Base-by-base conservation (phyloP, 768 basidiomycete species). In the Tylopilus balloui region DNA sequence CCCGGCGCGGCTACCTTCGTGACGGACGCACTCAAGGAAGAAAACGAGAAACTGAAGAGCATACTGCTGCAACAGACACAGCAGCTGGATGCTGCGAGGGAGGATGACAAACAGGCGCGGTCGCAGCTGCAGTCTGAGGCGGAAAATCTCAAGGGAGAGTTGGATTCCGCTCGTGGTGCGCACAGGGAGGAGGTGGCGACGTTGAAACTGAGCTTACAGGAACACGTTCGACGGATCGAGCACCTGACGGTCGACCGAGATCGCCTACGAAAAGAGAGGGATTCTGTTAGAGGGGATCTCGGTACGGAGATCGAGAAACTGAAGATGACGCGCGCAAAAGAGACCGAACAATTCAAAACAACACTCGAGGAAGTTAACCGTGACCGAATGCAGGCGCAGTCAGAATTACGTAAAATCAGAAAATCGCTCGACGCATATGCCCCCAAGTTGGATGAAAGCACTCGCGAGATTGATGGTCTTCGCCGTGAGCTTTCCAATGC, bases 331-430 rank as follows among this genome's bases (percentile, higher is more conserved):
- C 43, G 55, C 13, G 42, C 51, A 13, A 56, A 52, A 28, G 56
- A 65, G 12, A 42, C 21, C 1, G 55, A 63, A 1, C 41, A 56
- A 28, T 49, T 51, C 14, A 58, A 55, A 28, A 27, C 17, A 4
- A 47, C 65, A 1, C 52, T 73, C 36, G 57, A 64, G n/a, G 59
- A 64, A 35, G 55, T 64, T 19, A 59, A 60, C 28, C 35, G 40
- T 4, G 61, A 61, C 21, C 55, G 57, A 15, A 15, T 35, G 13
- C 57, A 53, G 28, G 56, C 56, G 5, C 56, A 61, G 19, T 29
- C 55, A 2, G 66, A 69, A 1, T 35, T 67, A 9, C 49, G 48
- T 10, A 59, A 58, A 36, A 45, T 14, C 17, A 56, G 50, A 35
- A 65, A 51, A 36, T 52, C 51, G 0, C 51, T 67, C 24, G 59